Evolutionary conservation across 2,329 filamentous ascomycete genomes (phyloP).

Genomic region (Fusarium caatingaense): DNA sequence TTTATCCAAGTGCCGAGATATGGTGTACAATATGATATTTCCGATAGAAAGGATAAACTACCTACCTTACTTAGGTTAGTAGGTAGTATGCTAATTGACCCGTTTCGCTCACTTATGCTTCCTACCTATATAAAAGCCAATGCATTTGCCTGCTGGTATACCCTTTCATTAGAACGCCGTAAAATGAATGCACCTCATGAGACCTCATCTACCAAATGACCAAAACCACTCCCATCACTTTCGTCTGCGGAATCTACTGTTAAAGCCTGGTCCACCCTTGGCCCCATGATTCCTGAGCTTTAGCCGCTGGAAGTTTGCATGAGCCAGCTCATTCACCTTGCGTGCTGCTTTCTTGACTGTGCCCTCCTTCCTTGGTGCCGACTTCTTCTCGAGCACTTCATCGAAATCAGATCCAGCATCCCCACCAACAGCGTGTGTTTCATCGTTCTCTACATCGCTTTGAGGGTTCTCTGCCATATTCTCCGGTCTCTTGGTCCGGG

Average conservation of each 20-base stretch:
- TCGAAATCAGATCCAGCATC: slow-evolving; percentile 40
- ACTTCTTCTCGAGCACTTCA: slow-evolving; percentile 29
- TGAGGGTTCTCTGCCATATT: slow-evolving; percentile 46
- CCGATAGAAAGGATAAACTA: not conserved
- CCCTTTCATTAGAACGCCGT: slow-evolving; percentile 29
- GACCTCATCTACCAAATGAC: not conserved
- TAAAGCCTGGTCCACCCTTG: slow-evolving; percentile 69
- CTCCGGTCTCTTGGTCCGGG: slow-evolving; percentile 59
- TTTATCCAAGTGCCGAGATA: not conserved
- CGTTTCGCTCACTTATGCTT: not conserved
- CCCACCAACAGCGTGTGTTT: slow-evolving; percentile 44
- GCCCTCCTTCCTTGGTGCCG: slow-evolving; percentile 53
- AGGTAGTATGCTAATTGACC: not conserved
- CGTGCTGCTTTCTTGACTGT: slow-evolving; percentile 63
- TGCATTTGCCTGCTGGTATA: slow-evolving; percentile 29
- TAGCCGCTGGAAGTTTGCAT: slow-evolving; percentile 74
- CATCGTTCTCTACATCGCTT: slow-evolving; percentile 53
- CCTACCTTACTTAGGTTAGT: no score
- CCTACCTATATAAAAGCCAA: slow-evolving; percentile 2
- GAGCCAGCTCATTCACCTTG: slow-evolving; percentile 73
- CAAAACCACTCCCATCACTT: slow-evolving; percentile 35
- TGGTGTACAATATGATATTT: not conserved
- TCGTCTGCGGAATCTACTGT: slow-evolving; percentile 68
- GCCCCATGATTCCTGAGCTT: slow-evolving; percentile 71
- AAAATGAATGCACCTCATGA: slow-evolving; percentile 31